These are phyloP conservation scores for Pichia sp. DNA, from an alignment of 1,139 yeast genomes.

Conservation along the genomic window DNA sequence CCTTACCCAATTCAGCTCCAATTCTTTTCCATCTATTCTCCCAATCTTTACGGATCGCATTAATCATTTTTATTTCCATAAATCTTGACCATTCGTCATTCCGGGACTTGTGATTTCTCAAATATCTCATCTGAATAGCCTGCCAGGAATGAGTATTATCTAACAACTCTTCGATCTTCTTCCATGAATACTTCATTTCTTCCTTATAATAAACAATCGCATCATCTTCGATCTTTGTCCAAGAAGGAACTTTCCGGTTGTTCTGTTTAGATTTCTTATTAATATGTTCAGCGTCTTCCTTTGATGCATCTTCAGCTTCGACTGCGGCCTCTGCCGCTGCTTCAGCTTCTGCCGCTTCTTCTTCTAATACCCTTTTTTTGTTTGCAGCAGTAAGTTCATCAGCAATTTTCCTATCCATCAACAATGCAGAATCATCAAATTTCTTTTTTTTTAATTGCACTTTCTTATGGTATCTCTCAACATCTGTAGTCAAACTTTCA, in stretches of 20 bases:
- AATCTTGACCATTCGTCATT: conserved; percentile 30
- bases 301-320: not conserved
- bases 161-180: conserved; percentile 32
- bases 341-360: not conserved
- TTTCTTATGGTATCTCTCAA: conserved; percentile 26
- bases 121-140: conserved; percentile 40
- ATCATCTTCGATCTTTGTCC: conserved; percentile 37
- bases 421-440: conserved; percentile 8
- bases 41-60: conserved; percentile 35
- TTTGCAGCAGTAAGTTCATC: conserved; percentile 3
- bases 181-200: conserved; percentile 34
- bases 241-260: too few species aligned
- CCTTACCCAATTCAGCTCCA: conserved; percentile 25
- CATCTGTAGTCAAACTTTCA: conserved; percentile 23
- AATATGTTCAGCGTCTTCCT: not conserved
- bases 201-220: conserved; percentile 35
- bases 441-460: conserved; percentile 23
- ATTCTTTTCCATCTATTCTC: conserved; percentile 36
- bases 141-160: conserved; percentile 36
- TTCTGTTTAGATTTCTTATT: conserved; percentile 3
- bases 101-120: conserved; percentile 34
- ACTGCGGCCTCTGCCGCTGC: not conserved
- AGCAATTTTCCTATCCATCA: conserved; percentile 12
- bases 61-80: conserved; percentile 30
- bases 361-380: not conserved